phyloP scores from a whole-genome alignment of 441 rosid species.

The Euphorbia corollata region DNA sequence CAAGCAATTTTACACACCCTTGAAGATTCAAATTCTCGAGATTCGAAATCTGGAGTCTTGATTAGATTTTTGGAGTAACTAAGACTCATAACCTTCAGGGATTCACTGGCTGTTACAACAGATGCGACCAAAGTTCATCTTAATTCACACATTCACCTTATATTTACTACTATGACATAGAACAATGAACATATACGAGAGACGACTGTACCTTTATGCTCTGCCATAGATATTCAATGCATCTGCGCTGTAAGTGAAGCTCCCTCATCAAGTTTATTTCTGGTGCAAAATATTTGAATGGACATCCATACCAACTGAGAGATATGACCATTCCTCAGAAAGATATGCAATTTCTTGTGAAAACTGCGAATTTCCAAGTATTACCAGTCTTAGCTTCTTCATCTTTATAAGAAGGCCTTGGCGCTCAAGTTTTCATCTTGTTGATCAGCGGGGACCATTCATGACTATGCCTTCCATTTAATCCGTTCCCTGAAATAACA shows the following conservation, averaged over 20 bases:
- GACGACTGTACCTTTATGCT: no score
- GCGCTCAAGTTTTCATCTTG: constrained; percentile 1
- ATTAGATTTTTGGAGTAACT: not conserved
- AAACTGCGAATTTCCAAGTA: not conserved
- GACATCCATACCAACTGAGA: not conserved
- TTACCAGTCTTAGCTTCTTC: not conserved
- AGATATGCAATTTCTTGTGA: not conserved
- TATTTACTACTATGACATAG: not conserved
- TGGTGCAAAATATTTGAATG: not conserved
- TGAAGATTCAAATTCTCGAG: not conserved
- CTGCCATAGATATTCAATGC: not conserved
- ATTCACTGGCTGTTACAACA: not conserved
- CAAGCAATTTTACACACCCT: not conserved
- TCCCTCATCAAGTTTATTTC: not conserved
- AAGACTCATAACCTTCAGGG: not conserved
- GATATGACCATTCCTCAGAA: not conserved
- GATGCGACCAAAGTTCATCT: not conserved
- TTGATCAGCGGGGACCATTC: not conserved
- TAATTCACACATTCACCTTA: no score
- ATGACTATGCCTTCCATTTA: not conserved
- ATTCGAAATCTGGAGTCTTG: not conserved
- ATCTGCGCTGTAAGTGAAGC: no score
- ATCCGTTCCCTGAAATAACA: not conserved
- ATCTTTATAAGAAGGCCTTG: not conserved
- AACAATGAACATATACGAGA: not conserved